Evolutionary conservation across 164 flowering plant species (phyloP).

Genomic region (Berberis vulgaris): DNA sequence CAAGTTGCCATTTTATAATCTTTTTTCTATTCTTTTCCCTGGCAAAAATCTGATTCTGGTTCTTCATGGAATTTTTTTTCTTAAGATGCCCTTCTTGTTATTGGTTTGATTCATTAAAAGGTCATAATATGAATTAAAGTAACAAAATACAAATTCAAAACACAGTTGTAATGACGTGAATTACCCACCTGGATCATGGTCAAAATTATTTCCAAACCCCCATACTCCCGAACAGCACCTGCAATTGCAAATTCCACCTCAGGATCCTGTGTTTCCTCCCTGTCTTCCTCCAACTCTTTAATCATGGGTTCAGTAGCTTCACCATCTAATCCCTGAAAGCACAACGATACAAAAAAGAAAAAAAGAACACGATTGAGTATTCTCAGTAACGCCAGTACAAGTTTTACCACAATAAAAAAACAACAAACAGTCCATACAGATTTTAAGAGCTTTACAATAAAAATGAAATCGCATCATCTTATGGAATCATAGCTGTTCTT

Average conservation of each 20-base stretch:
- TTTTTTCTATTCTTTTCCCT: too few relatives aligned
- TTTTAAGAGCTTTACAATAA: too few relatives aligned
- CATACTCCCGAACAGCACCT: constrained; percentile 88
- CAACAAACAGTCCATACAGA: too few relatives aligned
- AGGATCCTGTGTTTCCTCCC: constrained; percentile 97
- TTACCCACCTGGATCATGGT: constrained; percentile 80
- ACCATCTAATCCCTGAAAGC: constrained; percentile 89
- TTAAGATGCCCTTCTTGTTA: too few relatives aligned
- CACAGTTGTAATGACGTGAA: constrained; percentile 1
- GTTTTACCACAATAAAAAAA: not conserved
- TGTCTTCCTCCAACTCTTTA: constrained; percentile 94
- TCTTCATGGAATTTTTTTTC: too few relatives aligned
- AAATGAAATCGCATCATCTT: too few relatives aligned
- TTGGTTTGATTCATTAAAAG: not conserved
- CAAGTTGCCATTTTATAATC: too few relatives aligned
- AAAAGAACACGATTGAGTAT: not conserved
- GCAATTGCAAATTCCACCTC: constrained; percentile 99
- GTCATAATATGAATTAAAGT: not conserved
- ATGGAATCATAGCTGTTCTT: not conserved
- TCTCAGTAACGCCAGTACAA: not conserved
- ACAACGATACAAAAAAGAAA: not conserved
- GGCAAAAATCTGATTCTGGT: too few relatives aligned
- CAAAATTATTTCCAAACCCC: constrained; percentile 85
- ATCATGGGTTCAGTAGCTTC: constrained; percentile 99
- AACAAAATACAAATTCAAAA: not conserved